Evolutionary conservation across 768 basidiomycete species (phyloP).

Genomic region (Calocera cornea): DNA sequence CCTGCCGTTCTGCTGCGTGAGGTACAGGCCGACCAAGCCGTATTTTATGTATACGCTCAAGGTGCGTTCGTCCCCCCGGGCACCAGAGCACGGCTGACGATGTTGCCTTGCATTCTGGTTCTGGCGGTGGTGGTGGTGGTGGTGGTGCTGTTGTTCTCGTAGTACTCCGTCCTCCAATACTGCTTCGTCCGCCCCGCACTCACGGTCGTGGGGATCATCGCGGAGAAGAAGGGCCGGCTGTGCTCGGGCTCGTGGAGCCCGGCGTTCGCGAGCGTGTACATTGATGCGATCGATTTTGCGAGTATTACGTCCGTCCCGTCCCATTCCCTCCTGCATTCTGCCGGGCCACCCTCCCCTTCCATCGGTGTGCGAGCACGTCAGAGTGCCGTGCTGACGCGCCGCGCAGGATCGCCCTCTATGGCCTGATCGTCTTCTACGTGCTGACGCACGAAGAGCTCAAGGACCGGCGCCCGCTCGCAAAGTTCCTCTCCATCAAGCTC

Average conservation of each 20-base stretch:
- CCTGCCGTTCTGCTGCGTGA: constrained; percentile 66
- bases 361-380: no score
- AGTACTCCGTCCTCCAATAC: constrained; percentile 88
- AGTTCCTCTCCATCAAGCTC: constrained; percentile 72
- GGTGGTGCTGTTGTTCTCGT: background rate
- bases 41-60: constrained; percentile 87
- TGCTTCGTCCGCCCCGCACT: constrained; percentile 58
- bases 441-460: constrained; percentile 67
- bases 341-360: no score
- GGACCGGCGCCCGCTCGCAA: constrained; percentile 62
- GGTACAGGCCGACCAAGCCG: constrained; percentile 71
- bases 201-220: constrained; percentile 68
- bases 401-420: constrained; percentile 59
- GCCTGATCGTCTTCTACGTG: constrained; percentile 69
- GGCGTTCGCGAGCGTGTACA: constrained; percentile 53
- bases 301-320: constrained; percentile 52
- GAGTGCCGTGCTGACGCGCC: background rate
- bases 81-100: no score
- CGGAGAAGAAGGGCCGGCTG: constrained; percentile 51
- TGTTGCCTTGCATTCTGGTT: no score
- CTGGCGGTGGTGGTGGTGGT: no score
- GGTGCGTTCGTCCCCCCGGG: constrained; percentile 9
- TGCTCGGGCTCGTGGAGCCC: constrained; percentile 49
- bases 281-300: constrained; percentile 60
- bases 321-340: background rate